phyloP scores from a whole-genome alignment of 2,329 filamentous ascomycete species.

The Berkeleyomyces rouxiae region DNA sequence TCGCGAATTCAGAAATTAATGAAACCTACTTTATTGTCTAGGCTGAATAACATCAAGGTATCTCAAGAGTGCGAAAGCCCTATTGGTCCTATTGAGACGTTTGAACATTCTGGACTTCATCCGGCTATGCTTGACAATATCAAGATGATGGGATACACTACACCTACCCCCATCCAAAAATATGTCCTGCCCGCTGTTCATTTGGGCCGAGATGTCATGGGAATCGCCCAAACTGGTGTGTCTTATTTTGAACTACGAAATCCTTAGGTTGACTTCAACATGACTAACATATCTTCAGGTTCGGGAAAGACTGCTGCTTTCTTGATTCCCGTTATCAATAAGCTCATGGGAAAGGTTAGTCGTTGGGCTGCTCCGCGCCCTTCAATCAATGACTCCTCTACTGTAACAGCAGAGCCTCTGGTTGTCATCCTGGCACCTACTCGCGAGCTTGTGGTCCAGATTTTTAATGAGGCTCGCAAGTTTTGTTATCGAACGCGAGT shows the following conservation, averaged over 20 bases:
- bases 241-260: not conserved
- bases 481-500: slow-evolving; percentile 92
- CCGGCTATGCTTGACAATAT: slow-evolving; percentile 71
- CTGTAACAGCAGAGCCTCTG: slow-evolving; percentile 65
- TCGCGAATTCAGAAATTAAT: not conserved
- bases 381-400: slow-evolving; percentile 27
- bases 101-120: slow-evolving; percentile 67
- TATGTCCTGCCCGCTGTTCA: slow-evolving; percentile 71
- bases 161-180: slow-evolving; percentile 73
- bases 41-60: slow-evolving; percentile 38
- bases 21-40: slow-evolving; percentile 17
- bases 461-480: slow-evolving; percentile 85
- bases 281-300: slow-evolving; percentile 34
- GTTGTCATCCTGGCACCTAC: slow-evolving; percentile 75
- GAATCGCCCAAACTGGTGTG: slow-evolving; percentile 78
- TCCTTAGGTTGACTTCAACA: slow-evolving; percentile 5
- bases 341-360: slow-evolving; percentile 90
- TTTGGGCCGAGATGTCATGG: slow-evolving; percentile 65
- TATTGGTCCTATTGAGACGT: slow-evolving; percentile 37
- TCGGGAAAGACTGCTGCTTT: slow-evolving; percentile 95
- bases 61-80: slow-evolving; percentile 38
- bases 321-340: slow-evolving; percentile 72
- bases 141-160: slow-evolving; percentile 48
- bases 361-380: slow-evolving; percentile 68
- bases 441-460: slow-evolving; percentile 81